A percentile compares a stretch with the other conserved stretches of the same genome.
These are phyloP conservation scores for Rubroboletus pulcherrimus DNA, from an alignment of 768 basidiomycete genomes.

Conservation along the genomic window DNA sequence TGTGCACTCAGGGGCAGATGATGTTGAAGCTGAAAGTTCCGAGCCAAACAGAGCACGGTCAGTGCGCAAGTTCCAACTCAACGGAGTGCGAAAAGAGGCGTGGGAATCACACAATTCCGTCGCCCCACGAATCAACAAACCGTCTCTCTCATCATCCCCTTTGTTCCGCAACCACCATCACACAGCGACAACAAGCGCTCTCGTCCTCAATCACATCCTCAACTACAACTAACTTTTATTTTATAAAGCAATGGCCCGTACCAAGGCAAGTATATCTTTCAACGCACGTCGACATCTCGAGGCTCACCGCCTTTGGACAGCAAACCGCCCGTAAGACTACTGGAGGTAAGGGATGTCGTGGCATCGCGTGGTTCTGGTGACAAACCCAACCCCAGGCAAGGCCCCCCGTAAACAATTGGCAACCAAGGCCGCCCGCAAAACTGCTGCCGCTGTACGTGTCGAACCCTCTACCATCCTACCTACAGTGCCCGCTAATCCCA, in stretches of 20 bases:
- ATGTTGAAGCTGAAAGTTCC: constrained; percentile 17
- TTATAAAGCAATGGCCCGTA: constrained; percentile 67
- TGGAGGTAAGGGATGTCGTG: constrained; percentile 62
- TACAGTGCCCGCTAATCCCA: constrained; percentile 4
- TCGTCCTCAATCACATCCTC: constrained; percentile 9
- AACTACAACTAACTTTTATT: background rate
- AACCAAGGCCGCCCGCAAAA: constrained; percentile 93
- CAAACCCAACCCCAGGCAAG: constrained; percentile 53
- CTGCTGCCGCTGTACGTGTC: constrained; percentile 58
- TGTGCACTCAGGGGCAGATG: background rate
- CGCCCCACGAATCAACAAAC: constrained; percentile 17
- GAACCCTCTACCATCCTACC: background rate
- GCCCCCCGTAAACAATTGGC: constrained; percentile 93
- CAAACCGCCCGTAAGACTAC: constrained; percentile 99
- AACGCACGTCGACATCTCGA: background rate
- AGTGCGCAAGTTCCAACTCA: constrained; percentile 25
- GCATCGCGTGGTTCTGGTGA: constrained; percentile 17
- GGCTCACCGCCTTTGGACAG: constrained; percentile 37
- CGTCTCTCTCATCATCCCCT: constrained; percentile 11
- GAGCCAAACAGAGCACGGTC: constrained; percentile 20
- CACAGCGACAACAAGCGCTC: constrained; percentile 8
- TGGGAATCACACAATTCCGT: constrained; percentile 25
- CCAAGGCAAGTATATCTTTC: constrained; percentile 54
- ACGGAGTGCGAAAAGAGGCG: constrained; percentile 31
- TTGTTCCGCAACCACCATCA: constrained; percentile 31